These are phyloP conservation scores for Aspergillus unguis DNA, from an alignment of 2,329 filamentous ascomycete species.

Conservation along the genomic window DNA sequence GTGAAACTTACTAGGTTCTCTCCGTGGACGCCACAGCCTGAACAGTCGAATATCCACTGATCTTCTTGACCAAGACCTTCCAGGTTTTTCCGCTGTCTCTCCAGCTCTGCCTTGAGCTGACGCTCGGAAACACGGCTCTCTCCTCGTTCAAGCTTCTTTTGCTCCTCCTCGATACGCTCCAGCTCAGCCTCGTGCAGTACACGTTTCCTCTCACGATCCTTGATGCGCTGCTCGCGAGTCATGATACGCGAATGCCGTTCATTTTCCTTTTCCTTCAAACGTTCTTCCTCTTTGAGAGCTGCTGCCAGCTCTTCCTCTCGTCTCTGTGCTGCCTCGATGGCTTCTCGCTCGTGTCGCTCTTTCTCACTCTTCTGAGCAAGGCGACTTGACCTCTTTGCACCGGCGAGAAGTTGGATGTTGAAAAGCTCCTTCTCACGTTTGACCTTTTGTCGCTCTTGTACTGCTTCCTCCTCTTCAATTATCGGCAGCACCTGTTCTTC, in stretches of 20 bases:
- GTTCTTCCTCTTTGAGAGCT: conserved; percentile 58
- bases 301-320: conserved; percentile 62
- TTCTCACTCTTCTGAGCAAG: conserved; percentile 78
- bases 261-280: conserved; percentile 62
- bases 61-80: conserved; percentile 72
- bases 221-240: conserved; percentile 80
- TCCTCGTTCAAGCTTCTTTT: conserved; percentile 56
- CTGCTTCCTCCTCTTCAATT: conserved; percentile 70
- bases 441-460: conserved; percentile 66
- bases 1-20: conserved; percentile 61
- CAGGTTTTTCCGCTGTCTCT: conserved; percentile 72
- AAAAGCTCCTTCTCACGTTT: conserved; percentile 77
- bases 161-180: conserved; percentile 72
- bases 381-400: conserved; percentile 87
- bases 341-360: conserved; percentile 69
- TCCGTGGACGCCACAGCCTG: conserved; percentile 80
- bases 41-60: conserved; percentile 92
- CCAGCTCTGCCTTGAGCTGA: conserved; percentile 76
- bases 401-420: conserved; percentile 81
- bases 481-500: conserved; percentile 77
- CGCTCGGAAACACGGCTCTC: conserved; percentile 70
- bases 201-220: conserved; percentile 79
- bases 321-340: conserved; percentile 67
- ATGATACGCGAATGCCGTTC: conserved; percentile 76
- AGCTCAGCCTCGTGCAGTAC: conserved; percentile 82